These are phyloP conservation scores for Trichoderma sp. DNA, from an alignment of 2,329 filamentous ascomycete genomes.

Conservation along the genomic window DNA sequence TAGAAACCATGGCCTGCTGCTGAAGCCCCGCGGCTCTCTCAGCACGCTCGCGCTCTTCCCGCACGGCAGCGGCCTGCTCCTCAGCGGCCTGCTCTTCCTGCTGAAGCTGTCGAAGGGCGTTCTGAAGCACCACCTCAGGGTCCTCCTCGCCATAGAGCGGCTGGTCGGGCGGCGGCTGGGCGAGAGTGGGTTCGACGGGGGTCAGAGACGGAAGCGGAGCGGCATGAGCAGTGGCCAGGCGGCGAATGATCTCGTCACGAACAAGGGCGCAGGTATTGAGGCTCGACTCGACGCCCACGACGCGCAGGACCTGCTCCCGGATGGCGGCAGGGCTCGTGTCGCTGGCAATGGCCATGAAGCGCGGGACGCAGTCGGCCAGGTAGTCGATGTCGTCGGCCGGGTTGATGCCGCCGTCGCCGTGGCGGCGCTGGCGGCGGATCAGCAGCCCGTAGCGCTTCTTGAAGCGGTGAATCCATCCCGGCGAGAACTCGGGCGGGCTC, in stretches of 20 bases:
- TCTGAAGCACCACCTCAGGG: slow-evolving; percentile 56
- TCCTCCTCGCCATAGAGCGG: slow-evolving; percentile 51
- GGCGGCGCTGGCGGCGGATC: slow-evolving; percentile 53
- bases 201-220: slow-evolving; percentile 27
- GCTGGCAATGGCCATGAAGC: slow-evolving; percentile 55
- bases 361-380: slow-evolving; percentile 57
- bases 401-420: slow-evolving; percentile 45
- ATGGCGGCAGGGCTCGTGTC: slow-evolving; percentile 60
- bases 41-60: slow-evolving; percentile 50
- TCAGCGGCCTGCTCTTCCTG: slow-evolving; percentile 58
- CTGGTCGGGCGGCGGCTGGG: slow-evolving; percentile 34
- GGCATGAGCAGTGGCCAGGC: slow-evolving; percentile 27
- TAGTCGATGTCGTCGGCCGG: slow-evolving; percentile 57
- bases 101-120: slow-evolving; percentile 56
- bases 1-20: slow-evolving; percentile 33
- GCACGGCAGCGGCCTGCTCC: slow-evolving; percentile 52
- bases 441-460: slow-evolving; percentile 61
- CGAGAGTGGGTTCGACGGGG: slow-evolving; percentile 27
- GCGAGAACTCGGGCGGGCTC: slow-evolving; percentile 58
- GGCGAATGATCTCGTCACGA: slow-evolving; percentile 54
- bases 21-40: slow-evolving; percentile 38
- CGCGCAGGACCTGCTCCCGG: slow-evolving; percentile 53
- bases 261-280: slow-evolving; percentile 55
- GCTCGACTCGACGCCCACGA: slow-evolving; percentile 53
- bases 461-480: slow-evolving; percentile 62